Base-by-base conservation (phyloP, 163 green algal genomes). In the Prototheca wickerhamii region DNA sequence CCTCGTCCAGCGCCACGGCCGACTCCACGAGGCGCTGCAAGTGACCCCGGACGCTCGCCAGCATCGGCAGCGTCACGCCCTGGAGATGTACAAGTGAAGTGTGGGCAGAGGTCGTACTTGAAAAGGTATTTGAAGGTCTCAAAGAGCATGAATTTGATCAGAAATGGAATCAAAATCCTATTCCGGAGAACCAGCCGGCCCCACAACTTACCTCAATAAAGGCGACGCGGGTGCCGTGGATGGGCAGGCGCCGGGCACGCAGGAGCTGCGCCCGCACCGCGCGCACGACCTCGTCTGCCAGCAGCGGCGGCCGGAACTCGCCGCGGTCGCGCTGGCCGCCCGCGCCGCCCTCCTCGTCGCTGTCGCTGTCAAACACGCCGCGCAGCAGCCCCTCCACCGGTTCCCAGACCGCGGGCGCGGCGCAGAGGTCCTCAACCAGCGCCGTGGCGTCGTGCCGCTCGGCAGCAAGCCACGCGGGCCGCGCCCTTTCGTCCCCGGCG, bases 1-100 rank as follows among this genome's bases (percentile, higher is more conserved):
- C 21, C n/a, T 74, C 62, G n/a, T 52, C 56, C 33, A 80, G 74
- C 33, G 79, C 69, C 63, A 76, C 74, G 30, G 68, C 65, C 25
- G 43, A 33, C 25, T 60, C 46, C n/a, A 71, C 58, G 40, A 65
- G 8, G 17, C 54, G n/a, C 10, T 23, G 43, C 31, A 80, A 61
- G 23, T 55, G 61, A 28, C 49, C 43, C 8, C 58, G 35, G 33
- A 51, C 71, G 25, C 54, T 35, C 2, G 49, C 46, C 26, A 76
- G 57, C 1, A 58, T 30, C 2, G 40, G 37, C n/a, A 69, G 44
- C 26, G 58, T 49, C 6, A 60, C 54, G 0, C 55, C 58, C 58
- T 72, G 69, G 33, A 32, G 28, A 33, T 30, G 60, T 20, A 28
- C 31, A 33, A 54, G 40, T 49, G 40, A 49, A 23, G 40, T 49